Evolutionary conservation across 305 asterid species (phyloP).

Genomic region (Withania somnifera): DNA sequence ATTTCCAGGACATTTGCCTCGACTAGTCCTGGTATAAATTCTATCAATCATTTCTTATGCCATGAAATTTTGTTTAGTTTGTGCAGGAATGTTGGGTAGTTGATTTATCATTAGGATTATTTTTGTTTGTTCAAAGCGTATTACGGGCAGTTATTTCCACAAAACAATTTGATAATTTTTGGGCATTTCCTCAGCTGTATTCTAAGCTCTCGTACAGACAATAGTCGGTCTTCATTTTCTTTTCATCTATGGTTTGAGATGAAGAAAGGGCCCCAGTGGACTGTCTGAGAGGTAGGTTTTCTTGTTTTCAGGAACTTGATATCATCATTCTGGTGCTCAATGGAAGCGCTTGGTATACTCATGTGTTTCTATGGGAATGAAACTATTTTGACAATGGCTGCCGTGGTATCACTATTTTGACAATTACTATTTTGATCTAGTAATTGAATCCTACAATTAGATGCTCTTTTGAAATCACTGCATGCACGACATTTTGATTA

Average conservation of each 20-base stretch:
- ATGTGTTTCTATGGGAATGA: neutral
- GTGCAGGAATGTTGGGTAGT: neutral
- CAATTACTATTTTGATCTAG: neutral
- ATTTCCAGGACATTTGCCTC: conserved; percentile 4
- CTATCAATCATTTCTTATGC: neutral
- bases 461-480: neutral
- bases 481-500: neutral
- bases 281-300: neutral
- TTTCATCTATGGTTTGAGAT: neutral
- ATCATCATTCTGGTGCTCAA: neutral
- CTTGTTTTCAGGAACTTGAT: neutral
- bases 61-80: neutral
- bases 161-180: neutral
- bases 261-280: neutral
- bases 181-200: neutral
- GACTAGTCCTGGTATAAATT: neutral
- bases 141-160: neutral
- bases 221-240: neutral
- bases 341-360: neutral
- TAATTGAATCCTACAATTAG: neutral
- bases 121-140: neutral
- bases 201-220: neutral
- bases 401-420: too few species aligned
- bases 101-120: neutral
- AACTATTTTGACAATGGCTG: neutral